A percentile compares a stretch with the other conserved stretches of the same genome.
phyloP scores from a whole-genome alignment of 2,329 filamentous ascomycete genomes.

The Harringtonia lauricola region DNA sequence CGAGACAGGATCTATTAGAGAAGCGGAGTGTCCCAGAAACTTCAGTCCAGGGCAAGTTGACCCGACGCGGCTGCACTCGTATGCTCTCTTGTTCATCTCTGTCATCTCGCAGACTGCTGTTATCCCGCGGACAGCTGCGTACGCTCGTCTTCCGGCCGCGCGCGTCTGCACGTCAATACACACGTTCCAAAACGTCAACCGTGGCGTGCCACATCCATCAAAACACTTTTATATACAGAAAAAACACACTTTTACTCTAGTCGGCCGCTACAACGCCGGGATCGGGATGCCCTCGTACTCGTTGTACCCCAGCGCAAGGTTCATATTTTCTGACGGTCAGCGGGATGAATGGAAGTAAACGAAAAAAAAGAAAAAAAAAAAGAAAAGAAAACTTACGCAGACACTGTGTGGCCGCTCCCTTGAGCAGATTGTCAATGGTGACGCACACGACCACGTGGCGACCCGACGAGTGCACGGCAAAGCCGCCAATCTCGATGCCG shows the following conservation, averaged over 20 bases:
- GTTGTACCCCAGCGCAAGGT: conserved; percentile 75
- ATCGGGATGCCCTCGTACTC: conserved; percentile 90
- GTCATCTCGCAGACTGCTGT: too few species aligned
- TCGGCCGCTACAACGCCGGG: conserved; percentile 40
- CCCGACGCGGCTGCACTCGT: too few species aligned
- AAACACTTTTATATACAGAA: not conserved
- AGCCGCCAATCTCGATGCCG: conserved; percentile 86
- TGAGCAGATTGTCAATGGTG: conserved; percentile 87
- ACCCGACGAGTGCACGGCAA: conserved; percentile 81
- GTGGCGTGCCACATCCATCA: too few species aligned
- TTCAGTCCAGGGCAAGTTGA: too few species aligned
- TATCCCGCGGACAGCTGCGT: too few species aligned
- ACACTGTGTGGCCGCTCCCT: conserved; percentile 89
- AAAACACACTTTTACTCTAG: too few species aligned
- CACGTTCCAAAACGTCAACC: too few species aligned
- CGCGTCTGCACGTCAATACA: too few species aligned
- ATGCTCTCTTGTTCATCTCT: too few species aligned
- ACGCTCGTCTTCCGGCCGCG: too few species aligned
- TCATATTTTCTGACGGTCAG: conserved; percentile 67
- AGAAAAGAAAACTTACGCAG: conserved; percentile 52
- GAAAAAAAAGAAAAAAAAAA: not conserved
- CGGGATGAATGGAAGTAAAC: not conserved
- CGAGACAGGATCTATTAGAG: too few species aligned
- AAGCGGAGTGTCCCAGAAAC: too few species aligned
- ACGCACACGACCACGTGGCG: conserved; percentile 91